phyloP scores from a whole-genome alignment of 2,329 filamentous ascomycete species.

The Xylaria hypoxylon region DNA sequence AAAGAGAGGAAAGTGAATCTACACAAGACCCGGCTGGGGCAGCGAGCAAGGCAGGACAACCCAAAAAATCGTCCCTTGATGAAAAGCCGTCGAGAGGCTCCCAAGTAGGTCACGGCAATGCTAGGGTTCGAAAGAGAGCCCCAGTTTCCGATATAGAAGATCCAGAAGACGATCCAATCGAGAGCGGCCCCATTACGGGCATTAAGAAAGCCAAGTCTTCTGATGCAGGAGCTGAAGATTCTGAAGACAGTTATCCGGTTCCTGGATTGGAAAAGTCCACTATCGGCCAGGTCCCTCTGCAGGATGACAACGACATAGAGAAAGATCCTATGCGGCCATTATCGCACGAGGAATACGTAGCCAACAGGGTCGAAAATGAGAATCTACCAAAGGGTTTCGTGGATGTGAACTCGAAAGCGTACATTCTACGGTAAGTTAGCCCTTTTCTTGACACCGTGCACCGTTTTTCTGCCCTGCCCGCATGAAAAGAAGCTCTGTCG shows the following conservation, averaged over 20 bases:
- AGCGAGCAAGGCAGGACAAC: slow-evolving; percentile 12
- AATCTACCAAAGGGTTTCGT: slow-evolving; percentile 64
- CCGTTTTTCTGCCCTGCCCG: background rate
- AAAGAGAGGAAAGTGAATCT: slow-evolving; percentile 38
- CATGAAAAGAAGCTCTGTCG: slow-evolving; percentile 45
- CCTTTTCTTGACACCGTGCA: background rate
- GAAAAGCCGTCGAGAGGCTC: slow-evolving; percentile 21
- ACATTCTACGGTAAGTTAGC: slow-evolving; percentile 69
- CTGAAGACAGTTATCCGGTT: slow-evolving; percentile 38
- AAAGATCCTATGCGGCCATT: slow-evolving; percentile 56
- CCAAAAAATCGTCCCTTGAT: slow-evolving; percentile 24
- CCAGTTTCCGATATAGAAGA: slow-evolving; percentile 32
- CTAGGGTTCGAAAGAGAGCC: slow-evolving; percentile 42
- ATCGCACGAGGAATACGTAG: slow-evolving; percentile 67
- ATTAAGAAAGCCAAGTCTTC: slow-evolving; percentile 18
- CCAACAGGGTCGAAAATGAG: slow-evolving; percentile 57
- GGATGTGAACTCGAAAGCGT: slow-evolving; percentile 59
- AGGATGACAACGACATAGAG: slow-evolving; percentile 40
- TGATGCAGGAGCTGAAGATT: background rate
- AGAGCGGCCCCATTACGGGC: background rate
- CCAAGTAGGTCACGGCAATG: slow-evolving; percentile 18
- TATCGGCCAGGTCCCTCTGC: slow-evolving; percentile 46
- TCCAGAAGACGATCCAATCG: slow-evolving; percentile 6
- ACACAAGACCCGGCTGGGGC: slow-evolving; percentile 3
- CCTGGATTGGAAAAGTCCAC: slow-evolving; percentile 27